Base-by-base conservation (phyloP, 306 rosid species). In the Abrus precatorius region DNA sequence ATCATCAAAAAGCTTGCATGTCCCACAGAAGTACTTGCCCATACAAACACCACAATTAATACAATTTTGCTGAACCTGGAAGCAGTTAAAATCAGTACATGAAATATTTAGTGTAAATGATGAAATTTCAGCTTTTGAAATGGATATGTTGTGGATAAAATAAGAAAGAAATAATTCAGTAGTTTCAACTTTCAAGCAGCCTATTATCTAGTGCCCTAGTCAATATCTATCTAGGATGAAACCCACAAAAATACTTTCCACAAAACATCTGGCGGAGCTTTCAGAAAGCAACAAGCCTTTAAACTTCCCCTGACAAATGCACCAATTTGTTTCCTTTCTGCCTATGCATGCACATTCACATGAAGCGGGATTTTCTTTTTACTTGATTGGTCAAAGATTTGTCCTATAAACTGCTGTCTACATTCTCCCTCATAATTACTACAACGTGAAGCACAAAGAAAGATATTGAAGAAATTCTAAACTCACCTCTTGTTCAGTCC, bases 1-100 rank as follows among this genome's bases (percentile, higher is more conserved):
- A 75, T 94, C 98, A 75, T 94, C 98, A 78, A 90, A 91, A 53
- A 94, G 89, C 88, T 91, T 94, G 96, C 98, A 94, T 30, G 80
- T 82, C 64, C 66, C 87, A 40, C 98, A 94, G 85, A 92, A 94
- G 90, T 94, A 92, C 71, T 91, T 92, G 47, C 94, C 97, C 95
- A 94, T 89, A 36, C 98, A 89, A 40, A 94, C 98, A 81, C 97
- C 96, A 85, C 98, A 94, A 75, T 89, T 88, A 14, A 87, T 65
- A 86, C 98, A 94, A 66, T 84, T 74, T 87, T 94, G 96, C 76
- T 76, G 90, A 79, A 88, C 97, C 98, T 94, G 91, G 83, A 53
- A 78, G 64, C 12, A 57, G 32, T 14, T 14, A 29, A 8, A 40
- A 36, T 38, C 59, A 78, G 77, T 34, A 86, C 0, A 74, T 66